Conservation (phyloP, 140 eudicot genomes). For the Anethum foeniculum region DNA sequence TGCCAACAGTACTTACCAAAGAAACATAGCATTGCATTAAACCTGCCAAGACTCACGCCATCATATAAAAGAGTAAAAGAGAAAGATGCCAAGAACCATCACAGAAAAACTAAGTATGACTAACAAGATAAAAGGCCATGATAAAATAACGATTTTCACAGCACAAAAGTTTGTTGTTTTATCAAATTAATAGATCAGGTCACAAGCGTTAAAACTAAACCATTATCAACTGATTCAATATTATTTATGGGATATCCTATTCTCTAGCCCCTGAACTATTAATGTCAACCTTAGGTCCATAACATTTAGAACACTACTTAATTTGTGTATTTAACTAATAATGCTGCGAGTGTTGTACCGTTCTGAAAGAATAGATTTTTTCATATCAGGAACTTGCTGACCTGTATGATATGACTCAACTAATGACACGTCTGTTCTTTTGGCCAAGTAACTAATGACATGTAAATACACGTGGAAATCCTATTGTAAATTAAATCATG, state of each 20-base stretch:
- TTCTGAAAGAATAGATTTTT: neutral
- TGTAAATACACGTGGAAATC: neutral
- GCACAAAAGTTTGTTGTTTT: neutral
- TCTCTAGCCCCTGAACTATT: neutral
- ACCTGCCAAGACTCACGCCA: neutral
- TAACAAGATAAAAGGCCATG: neutral
- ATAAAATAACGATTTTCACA: neutral
- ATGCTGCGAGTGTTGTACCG: neutral
- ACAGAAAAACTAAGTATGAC: neutral
- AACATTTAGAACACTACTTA: neutral
- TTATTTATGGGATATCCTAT: neutral
- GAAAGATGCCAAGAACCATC: neutral
- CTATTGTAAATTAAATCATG: neutral
- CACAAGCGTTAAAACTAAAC: neutral
- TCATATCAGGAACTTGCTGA: neutral
- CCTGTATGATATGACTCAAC: neutral
- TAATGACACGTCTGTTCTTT: neutral
- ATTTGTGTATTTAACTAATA: neutral
- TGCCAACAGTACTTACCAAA: neutral
- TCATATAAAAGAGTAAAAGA: conserved; percentile 1
- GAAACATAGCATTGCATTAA: neutral
- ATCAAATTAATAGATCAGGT: neutral
- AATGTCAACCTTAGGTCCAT: neutral
- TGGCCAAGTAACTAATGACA: neutral
- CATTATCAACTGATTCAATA: neutral